These are phyloP conservation scores for Butyriboletus appendiculatus DNA, from an alignment of 1,284 basidiomycete species.

Conservation along the genomic window DNA sequence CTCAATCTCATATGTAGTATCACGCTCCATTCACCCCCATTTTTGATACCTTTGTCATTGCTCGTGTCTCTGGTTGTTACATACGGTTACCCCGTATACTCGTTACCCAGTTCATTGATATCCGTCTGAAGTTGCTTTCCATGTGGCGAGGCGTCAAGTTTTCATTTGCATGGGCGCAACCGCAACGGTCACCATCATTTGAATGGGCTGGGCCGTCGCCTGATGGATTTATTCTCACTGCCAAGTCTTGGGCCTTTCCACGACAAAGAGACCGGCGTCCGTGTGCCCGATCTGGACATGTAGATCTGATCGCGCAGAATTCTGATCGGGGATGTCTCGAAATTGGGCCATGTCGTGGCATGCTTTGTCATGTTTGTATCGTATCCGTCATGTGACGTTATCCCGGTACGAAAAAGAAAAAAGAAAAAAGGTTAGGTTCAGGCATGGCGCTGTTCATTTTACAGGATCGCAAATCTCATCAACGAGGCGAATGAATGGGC, in stretches of 20 bases:
- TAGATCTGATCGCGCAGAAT: slow-evolving; percentile 37
- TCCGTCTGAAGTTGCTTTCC: slow-evolving; percentile 26
- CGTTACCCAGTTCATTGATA: slow-evolving; percentile 38
- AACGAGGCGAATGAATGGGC: slow-evolving; percentile 10
- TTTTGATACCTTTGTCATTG: slow-evolving; percentile 37
- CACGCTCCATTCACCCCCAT: slow-evolving; percentile 35
- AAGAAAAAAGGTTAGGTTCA: slow-evolving; percentile 35
- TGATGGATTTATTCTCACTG: slow-evolving; percentile 18
- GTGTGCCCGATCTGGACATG: slow-evolving; percentile 24
- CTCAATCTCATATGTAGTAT: slow-evolving; percentile 40
- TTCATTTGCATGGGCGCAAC: slow-evolving; percentile 30
- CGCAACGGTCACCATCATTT: slow-evolving; percentile 15
- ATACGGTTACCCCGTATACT: slow-evolving; percentile 41
- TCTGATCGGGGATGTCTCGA: slow-evolving; percentile 33
- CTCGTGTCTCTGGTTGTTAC: slow-evolving; percentile 27
- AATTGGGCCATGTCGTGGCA: slow-evolving; percentile 15
- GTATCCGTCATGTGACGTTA: slow-evolving; percentile 26
- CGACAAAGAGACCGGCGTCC: slow-evolving; percentile 21
- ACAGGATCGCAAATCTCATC: slow-evolving; percentile 8
- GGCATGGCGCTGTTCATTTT: slow-evolving; percentile 19
- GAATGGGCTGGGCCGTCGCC: slow-evolving; percentile 9
- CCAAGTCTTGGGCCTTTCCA: slow-evolving; percentile 5
- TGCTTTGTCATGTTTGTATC: slow-evolving; percentile 22
- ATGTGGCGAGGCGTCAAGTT: slow-evolving; percentile 21
- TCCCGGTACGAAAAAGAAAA: background rate